A percentile compares a stretch with the other conserved stretches of the same genome.
These are phyloP conservation scores for Phoenix roebelenii DNA, from an alignment of 176 grass and related monocot species.

Conservation along the genomic window DNA sequence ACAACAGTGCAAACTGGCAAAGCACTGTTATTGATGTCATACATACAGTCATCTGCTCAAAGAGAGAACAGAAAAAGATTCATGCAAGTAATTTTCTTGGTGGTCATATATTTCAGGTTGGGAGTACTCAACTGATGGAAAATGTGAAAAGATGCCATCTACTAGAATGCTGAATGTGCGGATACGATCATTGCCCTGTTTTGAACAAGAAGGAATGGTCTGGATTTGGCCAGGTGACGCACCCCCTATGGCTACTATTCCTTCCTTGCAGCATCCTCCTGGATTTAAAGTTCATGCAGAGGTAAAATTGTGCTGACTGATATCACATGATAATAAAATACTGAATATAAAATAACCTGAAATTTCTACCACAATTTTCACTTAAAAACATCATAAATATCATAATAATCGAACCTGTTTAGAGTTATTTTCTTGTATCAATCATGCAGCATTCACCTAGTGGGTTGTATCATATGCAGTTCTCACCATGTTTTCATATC, in stretches of 20 bases:
- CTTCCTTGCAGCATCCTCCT: conserved; percentile 71
- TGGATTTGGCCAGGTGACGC: conserved; percentile 91
- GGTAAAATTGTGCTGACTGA: conserved; percentile 30
- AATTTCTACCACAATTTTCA: too few relatives aligned
- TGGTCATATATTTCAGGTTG: conserved; percentile 54
- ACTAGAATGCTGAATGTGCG: conserved; percentile 62
- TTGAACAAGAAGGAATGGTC: conserved; percentile 97
- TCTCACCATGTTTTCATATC: conserved; percentile 10
- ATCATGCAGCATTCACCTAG: too few relatives aligned
- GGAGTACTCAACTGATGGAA: conserved; percentile 90
- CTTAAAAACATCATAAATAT: too few relatives aligned
- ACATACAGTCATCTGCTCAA: too few relatives aligned
- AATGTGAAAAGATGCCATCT: conserved; percentile 98
- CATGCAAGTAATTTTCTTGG: conserved; percentile 8
- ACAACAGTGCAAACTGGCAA: too few relatives aligned
- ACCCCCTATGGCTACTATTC: conserved; percentile 55
- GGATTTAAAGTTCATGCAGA: conserved; percentile 86
- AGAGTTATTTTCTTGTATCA: too few relatives aligned
- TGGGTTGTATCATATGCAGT: too few relatives aligned
- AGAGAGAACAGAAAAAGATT: not conserved
- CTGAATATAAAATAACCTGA: too few relatives aligned
- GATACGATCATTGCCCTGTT: conserved; percentile 75
- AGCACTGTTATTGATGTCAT: too few relatives aligned
- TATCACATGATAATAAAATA: too few relatives aligned
- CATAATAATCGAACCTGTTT: too few relatives aligned